Evolutionary conservation across 257 asterid species (phyloP), one percentile per base, ranked within the genome.

Genomic region (Parsonsia alboflavescens): DNA sequence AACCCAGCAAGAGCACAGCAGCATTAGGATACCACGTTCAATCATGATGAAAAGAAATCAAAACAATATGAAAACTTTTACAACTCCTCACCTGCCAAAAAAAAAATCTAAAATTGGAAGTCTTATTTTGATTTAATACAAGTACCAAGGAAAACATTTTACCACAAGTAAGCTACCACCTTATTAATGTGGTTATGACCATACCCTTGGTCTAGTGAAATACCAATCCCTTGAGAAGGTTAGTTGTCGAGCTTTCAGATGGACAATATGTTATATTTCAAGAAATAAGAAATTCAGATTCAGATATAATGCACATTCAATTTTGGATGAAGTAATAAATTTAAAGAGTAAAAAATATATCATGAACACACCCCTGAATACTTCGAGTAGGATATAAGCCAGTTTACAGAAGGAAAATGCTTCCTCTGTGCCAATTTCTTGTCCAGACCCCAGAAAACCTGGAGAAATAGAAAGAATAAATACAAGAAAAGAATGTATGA

Each of bases 391-490:
- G 99, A 95, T 78, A 95, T 92, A 75, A 95, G 98, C 99, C 99
- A 95, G 84, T 95, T 95, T 73, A 95, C 99, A 78, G 99, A 90
- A 68, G 99, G 99, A 67, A 94, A 94, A 81, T 94, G 99, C 75
- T 94, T 94, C 86, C 99, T 84, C 79, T 94, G 99, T 1, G 99
- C 99, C 85, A 95, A 80, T 81, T 95, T 95, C 88, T 95, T 95
- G 90, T 95, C 99, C 17, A 95, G 92, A 74, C 99, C 99, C 99
- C 99, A 95, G 85, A 95, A 95, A 79, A 95, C 99, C 99, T 92
- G 86, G 74, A 75, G 22, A 70, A 77, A 62, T 71, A 72, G 71
- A 63, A 76, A 70, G 24, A 30, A 52, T 72, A 70, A 67, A 72
- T 75, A 22, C 63, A 46, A 56, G 75, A 81, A 73, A 68, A 70